phyloP scores from a whole-genome alignment of 2,329 filamentous ascomycete species.

The Penicillium sp. region DNA sequence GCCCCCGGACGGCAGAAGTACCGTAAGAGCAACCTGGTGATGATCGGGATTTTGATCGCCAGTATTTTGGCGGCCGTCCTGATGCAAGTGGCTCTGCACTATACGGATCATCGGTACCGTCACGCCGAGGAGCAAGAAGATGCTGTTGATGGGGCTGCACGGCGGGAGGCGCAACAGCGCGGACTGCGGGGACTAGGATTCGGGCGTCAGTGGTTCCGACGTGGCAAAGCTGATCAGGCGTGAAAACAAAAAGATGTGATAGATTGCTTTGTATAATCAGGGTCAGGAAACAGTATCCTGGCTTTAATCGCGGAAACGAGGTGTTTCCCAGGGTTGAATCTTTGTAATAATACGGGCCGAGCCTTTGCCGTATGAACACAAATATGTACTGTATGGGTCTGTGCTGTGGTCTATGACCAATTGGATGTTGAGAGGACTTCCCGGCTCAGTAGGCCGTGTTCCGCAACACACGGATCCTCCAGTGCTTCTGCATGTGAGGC shows the following conservation, averaged over 20 bases:
- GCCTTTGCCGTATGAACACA: no score
- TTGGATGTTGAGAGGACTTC: no score
- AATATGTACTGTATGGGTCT: background rate
- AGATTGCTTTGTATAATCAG: background rate
- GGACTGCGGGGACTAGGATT: constrained; percentile 37
- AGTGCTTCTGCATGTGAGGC: no score
- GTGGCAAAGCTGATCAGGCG: constrained; percentile 5
- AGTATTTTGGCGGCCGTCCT: constrained; percentile 69
- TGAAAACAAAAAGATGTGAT: background rate
- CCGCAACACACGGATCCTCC: no score
- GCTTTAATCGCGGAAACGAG: background rate
- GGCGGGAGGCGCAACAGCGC: constrained; percentile 36
- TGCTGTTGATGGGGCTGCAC: constrained; percentile 36
- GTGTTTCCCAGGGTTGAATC: no score
- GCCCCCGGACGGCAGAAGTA: constrained; percentile 67
- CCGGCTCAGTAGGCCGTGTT: no score
- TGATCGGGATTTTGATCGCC: constrained; percentile 79
- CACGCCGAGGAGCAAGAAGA: constrained; percentile 13
- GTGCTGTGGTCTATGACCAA: background rate
- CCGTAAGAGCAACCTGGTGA: constrained; percentile 79
- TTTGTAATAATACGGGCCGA: no score
- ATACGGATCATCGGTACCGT: constrained; percentile 35
- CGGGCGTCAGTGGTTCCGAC: constrained; percentile 13
- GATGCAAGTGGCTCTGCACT: constrained; percentile 66
- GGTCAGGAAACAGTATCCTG: background rate